Percentiles rank a stretch among this genome's conserved stretches.
Conservation (phyloP, 2,329 filamentous ascomycete genomes). For the Xylaria sp. region DNA sequence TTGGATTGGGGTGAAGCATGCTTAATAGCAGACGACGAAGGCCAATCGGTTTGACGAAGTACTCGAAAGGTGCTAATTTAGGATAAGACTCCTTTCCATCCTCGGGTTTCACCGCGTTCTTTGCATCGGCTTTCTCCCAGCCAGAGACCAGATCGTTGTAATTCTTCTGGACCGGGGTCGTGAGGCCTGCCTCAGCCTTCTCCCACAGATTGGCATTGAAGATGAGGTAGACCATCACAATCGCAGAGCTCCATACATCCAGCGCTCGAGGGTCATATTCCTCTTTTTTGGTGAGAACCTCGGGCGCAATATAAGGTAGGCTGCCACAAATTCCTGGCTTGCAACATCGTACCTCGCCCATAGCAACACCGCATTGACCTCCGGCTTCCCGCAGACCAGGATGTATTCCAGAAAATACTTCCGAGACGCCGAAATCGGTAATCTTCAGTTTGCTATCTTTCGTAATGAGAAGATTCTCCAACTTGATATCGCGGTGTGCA, state of each 20-base stretch:
- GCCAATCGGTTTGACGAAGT: conserved; percentile 70
- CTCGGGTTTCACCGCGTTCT: conserved; percentile 54
- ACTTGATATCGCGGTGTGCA: conserved; percentile 90
- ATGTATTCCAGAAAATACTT: conserved; percentile 84
- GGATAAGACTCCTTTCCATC: conserved; percentile 70
- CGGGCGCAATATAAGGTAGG: conserved; percentile 86
- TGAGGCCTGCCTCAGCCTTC: conserved; percentile 62
- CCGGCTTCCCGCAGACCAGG: conserved; percentile 78
- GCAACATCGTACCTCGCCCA: conserved; percentile 76
- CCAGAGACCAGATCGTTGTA: conserved; percentile 73
- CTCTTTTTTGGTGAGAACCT: conserved; percentile 76
- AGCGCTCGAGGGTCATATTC: conserved; percentile 78
- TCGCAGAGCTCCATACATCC: conserved; percentile 87
- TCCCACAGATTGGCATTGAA: conserved; percentile 80
- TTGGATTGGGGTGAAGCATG: conserved; percentile 85
- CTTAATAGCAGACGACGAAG: conserved; percentile 77
- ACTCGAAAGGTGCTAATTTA: conserved; percentile 71
- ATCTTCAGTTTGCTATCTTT: conserved; percentile 87
- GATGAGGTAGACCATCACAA: conserved; percentile 82
- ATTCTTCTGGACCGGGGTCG: conserved; percentile 55
- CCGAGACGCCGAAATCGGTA: conserved; percentile 89
- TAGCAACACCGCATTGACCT: conserved; percentile 77
- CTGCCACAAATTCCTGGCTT: conserved; percentile 85
- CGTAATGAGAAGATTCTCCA: conserved; percentile 85
- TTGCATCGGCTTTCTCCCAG: conserved; percentile 74